These are phyloP conservation scores for Collybiopsis luxurians DNA, from an alignment of 768 basidiomycete species.

Conservation along the genomic window DNA sequence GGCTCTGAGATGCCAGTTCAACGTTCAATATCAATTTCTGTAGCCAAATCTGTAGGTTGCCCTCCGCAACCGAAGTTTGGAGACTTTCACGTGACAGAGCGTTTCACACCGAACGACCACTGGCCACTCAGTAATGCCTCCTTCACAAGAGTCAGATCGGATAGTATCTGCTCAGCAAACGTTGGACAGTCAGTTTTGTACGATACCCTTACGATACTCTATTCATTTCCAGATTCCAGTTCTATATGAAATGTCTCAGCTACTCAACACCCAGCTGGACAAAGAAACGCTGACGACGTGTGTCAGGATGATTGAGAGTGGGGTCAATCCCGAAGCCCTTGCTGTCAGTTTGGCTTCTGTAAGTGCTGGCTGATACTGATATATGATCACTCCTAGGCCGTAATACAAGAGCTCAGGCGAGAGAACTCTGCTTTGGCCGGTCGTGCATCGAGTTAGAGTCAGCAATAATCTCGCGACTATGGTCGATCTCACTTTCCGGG, in stretches of 20 bases:
- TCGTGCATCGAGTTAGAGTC: slow-evolving; percentile 19
- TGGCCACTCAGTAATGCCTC: too few species aligned
- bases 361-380: slow-evolving; percentile 1
- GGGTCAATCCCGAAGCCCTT: slow-evolving; percentile 88
- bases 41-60: too few species aligned
- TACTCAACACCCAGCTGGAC: slow-evolving; percentile 84
- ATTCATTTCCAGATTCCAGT: slow-evolving; percentile 40
- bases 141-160: slow-evolving; percentile 55
- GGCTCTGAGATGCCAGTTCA: too few species aligned
- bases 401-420: slow-evolving; percentile 79
- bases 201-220: neutral
- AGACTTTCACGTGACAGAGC: too few species aligned
- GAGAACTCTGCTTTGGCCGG: slow-evolving; percentile 50
- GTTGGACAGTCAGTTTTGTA: slow-evolving; percentile 55
- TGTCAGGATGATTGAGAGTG: slow-evolving; percentile 88
- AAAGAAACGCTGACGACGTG: slow-evolving; percentile 92
- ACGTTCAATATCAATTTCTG: too few species aligned
- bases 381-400: slow-evolving; percentile 47
- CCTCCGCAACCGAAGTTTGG: too few species aligned
- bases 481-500: neutral
- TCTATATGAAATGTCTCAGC: slow-evolving; percentile 83
- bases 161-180: slow-evolving; percentile 66
- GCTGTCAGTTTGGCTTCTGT: slow-evolving; percentile 56
- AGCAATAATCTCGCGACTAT: neutral
- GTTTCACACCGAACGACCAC: too few species aligned